Evolutionary conservation across 306 rosid genomes (phyloP).

Genomic region (Rubus idaeus): DNA sequence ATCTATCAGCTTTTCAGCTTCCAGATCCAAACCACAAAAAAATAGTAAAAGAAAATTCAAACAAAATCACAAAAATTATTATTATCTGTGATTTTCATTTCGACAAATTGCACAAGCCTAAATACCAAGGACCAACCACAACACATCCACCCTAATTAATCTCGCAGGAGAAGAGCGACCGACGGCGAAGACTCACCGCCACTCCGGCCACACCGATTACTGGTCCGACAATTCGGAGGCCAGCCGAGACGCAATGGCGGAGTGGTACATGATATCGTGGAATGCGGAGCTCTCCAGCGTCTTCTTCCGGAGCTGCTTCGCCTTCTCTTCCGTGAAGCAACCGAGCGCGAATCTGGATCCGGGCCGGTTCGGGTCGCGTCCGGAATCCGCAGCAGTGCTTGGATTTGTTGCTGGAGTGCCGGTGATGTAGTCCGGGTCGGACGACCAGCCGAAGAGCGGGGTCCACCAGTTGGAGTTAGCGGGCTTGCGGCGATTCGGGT

Average conservation of each 20-base stretch:
- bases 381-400: conserved; percentile 6
- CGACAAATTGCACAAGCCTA: conserved; percentile 27
- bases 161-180: background rate
- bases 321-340: conserved; percentile 76
- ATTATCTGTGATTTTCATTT: conserved; percentile 9
- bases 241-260: conserved; percentile 75
- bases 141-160: background rate
- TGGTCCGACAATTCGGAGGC: conserved; percentile 48
- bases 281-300: conserved; percentile 58
- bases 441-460: conserved; percentile 57
- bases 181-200: conserved; percentile 20
- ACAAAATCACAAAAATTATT: background rate
- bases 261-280: conserved; percentile 78
- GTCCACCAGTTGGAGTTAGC: conserved; percentile 61
- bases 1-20: too few relatives aligned
- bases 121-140: too few relatives aligned
- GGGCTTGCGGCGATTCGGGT: conserved; percentile 36
- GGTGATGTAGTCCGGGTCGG: conserved; percentile 62
- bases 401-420: background rate
- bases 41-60: background rate
- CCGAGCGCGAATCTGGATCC: conserved; percentile 42
- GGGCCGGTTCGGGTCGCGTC: conserved; percentile 11
- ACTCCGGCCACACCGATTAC: background rate
- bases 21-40: background rate
- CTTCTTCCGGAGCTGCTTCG: conserved; percentile 61